Percentiles rank a stretch among this genome's conserved stretches.
Conservation (phyloP, 495 filamentous ascomycete species). For the Neurospora discreta region DNA sequence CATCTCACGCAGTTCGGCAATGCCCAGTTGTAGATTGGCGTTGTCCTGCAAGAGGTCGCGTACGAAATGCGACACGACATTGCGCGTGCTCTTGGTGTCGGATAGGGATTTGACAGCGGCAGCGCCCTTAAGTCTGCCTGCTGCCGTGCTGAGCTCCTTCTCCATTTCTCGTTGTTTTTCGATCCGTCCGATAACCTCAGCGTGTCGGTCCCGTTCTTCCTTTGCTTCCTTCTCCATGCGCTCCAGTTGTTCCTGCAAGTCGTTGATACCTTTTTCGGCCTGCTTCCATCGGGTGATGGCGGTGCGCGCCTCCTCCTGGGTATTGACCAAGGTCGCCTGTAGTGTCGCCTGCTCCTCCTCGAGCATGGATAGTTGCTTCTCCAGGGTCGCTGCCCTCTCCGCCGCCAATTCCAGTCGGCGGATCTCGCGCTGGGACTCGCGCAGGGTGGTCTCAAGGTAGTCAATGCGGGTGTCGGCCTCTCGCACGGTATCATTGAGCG, state of each 20-base stretch:
- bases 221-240: conserved; percentile 74
- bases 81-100: conserved; percentile 34
- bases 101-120: conserved; percentile 53
- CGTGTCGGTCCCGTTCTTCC: conserved; percentile 72
- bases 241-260: conserved; percentile 79
- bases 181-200: conserved; percentile 69
- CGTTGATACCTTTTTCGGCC: conserved; percentile 61
- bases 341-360: conserved; percentile 71
- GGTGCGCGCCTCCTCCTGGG: conserved; percentile 59
- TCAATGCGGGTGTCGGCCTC: conserved; percentile 67
- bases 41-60: conserved; percentile 94
- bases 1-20: conserved; percentile 85
- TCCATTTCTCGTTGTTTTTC: conserved; percentile 67
- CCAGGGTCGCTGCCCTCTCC: conserved; percentile 60
- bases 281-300: conserved; percentile 72
- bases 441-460: conserved; percentile 58
- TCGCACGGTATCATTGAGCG: conserved; percentile 58
- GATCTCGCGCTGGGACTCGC: conserved; percentile 64
- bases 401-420: conserved; percentile 62
- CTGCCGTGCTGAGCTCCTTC: conserved; percentile 63
- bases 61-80: conserved; percentile 83
- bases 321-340: conserved; percentile 50
- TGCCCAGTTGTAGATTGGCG: conserved; percentile 79
- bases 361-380: conserved; percentile 62
- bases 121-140: conserved; percentile 66